These are phyloP conservation scores for Apiotrichum akiyoshidainum DNA, from an alignment of 1,284 basidiomycete species.

Conservation along the genomic window DNA sequence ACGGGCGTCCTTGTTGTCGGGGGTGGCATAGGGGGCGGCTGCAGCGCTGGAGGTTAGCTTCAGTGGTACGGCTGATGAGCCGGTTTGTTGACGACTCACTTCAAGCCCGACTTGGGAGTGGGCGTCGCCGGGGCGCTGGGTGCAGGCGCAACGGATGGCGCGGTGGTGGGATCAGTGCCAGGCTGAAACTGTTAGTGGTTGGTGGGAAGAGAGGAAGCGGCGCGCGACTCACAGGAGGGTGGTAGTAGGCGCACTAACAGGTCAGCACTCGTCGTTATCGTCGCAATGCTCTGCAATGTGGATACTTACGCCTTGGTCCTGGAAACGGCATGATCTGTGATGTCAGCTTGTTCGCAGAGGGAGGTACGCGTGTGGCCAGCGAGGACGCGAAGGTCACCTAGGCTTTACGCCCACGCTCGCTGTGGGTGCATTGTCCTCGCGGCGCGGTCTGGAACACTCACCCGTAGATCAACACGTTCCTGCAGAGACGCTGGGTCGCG, in stretches of 20 bases:
- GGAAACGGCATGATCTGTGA: slow-evolving; percentile 71
- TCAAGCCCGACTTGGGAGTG: slow-evolving; percentile 16
- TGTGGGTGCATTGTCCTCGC: neutral
- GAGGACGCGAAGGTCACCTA: neutral
- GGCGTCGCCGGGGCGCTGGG: slow-evolving; percentile 5
- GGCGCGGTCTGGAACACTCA: slow-evolving; percentile 45
- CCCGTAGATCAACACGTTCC: slow-evolving; percentile 85
- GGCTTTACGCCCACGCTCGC: neutral
- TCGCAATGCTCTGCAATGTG: neutral
- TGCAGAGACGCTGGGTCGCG: slow-evolving; percentile 66
- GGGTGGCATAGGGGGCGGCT: slow-evolving; percentile 12
- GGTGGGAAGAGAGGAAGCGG: neutral
- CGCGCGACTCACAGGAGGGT: slow-evolving; percentile 61
- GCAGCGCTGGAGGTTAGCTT: slow-evolving; percentile 7
- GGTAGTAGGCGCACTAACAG: slow-evolving; percentile 65
- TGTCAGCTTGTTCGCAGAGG: neutral
- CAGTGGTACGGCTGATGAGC: neutral
- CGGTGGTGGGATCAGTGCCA: slow-evolving; percentile 14
- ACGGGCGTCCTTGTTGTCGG: slow-evolving; percentile 53
- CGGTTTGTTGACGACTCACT: slow-evolving; percentile 4
- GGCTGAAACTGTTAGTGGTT: slow-evolving; percentile 5
- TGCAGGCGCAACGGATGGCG: slow-evolving; percentile 2
- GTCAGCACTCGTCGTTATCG: slow-evolving; percentile 8
- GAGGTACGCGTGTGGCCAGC: neutral
- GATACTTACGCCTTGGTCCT: slow-evolving; percentile 67